A percentile compares a stretch with the other conserved stretches of the same genome.
Evolutionary conservation across 306 rosid genomes (phyloP).

Genomic region (Pachyrhizus erosus): DNA sequence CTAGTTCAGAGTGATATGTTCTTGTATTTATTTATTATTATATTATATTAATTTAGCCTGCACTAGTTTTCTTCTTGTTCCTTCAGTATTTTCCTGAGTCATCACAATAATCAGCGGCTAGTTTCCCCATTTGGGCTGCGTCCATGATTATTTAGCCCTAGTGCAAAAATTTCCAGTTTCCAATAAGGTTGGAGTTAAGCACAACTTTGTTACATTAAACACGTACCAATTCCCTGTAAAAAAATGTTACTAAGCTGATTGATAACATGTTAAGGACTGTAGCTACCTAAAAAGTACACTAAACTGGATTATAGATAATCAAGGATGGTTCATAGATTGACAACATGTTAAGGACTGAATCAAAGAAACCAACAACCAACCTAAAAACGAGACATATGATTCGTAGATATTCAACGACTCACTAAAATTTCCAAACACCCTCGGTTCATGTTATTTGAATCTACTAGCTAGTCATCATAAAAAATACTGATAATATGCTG

Average conservation of each 20-base stretch:
- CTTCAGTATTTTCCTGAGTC: neutral
- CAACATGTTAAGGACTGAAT: neutral
- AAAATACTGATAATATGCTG: constrained; percentile 1
- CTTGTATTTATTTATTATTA: neutral
- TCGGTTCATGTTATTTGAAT: neutral
- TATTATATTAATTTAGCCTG: neutral
- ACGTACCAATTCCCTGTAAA: neutral
- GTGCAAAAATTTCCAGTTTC: neutral
- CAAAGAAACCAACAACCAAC: neutral
- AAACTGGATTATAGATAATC: neutral
- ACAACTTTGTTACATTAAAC: neutral
- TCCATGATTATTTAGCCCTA: neutral
- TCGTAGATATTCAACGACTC: neutral
- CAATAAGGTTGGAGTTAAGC: neutral
- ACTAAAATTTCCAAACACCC: constrained; percentile 6
- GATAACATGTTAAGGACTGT: neutral
- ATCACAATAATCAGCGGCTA: neutral
- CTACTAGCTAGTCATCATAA: neutral
- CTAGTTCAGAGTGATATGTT: constrained; percentile 2
- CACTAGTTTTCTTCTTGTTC: neutral
- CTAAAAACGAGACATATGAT: neutral
- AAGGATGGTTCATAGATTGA: too few species aligned
- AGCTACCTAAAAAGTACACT: neutral
- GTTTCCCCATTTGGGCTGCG: neutral
- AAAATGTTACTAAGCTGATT: neutral